Evolutionary conservation across 768 basidiomycete genomes (phyloP), one percentile per base, ranked within the genome.

Genomic region (Suillus sp.): DNA sequence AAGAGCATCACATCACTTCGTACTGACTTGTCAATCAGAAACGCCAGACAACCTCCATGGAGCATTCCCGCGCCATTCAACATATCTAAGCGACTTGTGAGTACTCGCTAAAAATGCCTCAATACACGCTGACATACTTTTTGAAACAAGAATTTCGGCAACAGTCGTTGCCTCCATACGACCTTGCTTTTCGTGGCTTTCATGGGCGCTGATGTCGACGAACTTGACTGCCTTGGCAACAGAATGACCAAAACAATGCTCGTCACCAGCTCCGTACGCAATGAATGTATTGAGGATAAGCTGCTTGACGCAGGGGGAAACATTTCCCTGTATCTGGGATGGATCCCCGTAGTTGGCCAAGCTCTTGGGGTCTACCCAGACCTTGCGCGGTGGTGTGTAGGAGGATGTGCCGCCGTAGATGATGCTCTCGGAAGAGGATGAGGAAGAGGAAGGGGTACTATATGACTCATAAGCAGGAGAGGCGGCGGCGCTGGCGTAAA

Each of bases 61-160:
- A 91, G 78, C 84, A 89, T 88, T 2, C 87, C 86, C 30, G 88
- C 87, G 14, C 89, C 89, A 67, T 91, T 92, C 37, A 91, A 77
- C 88, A 90, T 90, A 62, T 83, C 89, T 89, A 65, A 42, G 51
- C 25, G 8, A 9, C 53, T 22, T 47, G 16, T 13, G 20, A 63
- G 68, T 14, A 18, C 20, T 22, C 4, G 7, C 32, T 53, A 27
- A 43, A 40, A 18, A 18, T 34, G 16, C 10, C n/a, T 43, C n/a
- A 20, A 1, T 27, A 32, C 42, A 48, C 37, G 48, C 47, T 38
- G 34, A 72, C 86, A 35, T 71, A 86, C 89, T 80, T 78, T 87
- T 87, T 59, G 81, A 80, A 53, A 90, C 86, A 55, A 80, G 74
- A 11, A 90, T 77, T 70, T 91, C 90, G 4, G 87, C 85, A 9